phyloP scores from a whole-genome alignment of 2,329 filamentous ascomycete genomes.

The Fusarium beomiforme region DNA sequence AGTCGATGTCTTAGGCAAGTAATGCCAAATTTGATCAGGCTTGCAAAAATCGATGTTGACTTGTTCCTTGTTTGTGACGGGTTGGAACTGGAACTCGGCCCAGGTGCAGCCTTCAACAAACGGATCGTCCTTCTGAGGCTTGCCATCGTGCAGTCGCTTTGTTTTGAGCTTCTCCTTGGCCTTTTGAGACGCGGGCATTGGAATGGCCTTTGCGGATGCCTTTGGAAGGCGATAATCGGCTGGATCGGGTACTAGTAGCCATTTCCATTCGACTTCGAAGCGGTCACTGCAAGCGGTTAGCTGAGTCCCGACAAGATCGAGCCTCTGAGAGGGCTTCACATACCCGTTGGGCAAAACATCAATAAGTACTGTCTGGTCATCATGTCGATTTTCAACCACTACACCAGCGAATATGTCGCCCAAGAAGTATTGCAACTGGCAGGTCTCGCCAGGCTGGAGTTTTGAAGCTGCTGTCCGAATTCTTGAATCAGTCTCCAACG shows the following conservation, averaged over 20 bases:
- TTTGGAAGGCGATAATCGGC: conserved; percentile 78
- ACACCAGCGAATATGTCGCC: conserved; percentile 92
- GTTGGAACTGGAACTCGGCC: conserved; percentile 80
- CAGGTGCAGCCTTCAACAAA: conserved; percentile 77
- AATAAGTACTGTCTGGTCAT: conserved; percentile 80
- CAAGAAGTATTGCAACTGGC: conserved; percentile 86
- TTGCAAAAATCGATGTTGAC: conserved; percentile 77
- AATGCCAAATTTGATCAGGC: conserved; percentile 85
- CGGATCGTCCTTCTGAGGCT: conserved; percentile 71
- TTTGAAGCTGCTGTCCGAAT: conserved; percentile 74
- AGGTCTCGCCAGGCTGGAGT: conserved; percentile 77
- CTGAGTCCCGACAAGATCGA: background rate
- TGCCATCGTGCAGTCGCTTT: conserved; percentile 68
- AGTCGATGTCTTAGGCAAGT: conserved; percentile 85
- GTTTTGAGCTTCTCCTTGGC: conserved; percentile 75
- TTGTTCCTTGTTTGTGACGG: conserved; percentile 67
- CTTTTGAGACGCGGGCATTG: conserved; percentile 71
- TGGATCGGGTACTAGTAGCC: conserved; percentile 77
- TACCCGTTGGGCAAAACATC: conserved; percentile 88
- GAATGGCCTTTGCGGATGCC: conserved; percentile 76
- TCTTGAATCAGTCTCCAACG: conserved; percentile 75
- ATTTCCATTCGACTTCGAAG: conserved; percentile 86
- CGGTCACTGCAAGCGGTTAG: conserved; percentile 69
- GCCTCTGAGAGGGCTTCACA: conserved; percentile 46
- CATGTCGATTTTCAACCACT: conserved; percentile 82